A percentile compares a stretch with the other conserved stretches of the same genome.
Evolutionary conservation across 768 basidiomycete species (phyloP).

Genomic region (Phanerochaete carnosa): DNA sequence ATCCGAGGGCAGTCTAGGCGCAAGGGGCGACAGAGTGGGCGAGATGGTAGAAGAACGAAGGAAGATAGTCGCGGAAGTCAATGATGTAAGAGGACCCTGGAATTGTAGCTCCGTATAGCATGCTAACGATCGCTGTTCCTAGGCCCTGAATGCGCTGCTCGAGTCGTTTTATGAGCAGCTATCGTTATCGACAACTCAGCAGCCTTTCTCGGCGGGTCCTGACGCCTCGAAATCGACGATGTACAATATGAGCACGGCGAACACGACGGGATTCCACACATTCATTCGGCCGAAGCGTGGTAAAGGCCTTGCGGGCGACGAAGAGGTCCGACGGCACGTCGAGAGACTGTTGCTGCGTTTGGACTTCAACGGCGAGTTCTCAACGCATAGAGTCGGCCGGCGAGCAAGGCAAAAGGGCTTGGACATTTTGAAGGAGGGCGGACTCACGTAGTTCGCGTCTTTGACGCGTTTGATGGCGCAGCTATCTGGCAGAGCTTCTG

Average conservation of each 20-base stretch:
- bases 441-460: slow-evolving; percentile 17
- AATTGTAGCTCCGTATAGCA: neutral
- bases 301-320: slow-evolving; percentile 55
- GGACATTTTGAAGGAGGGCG: slow-evolving; percentile 27
- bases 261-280: slow-evolving; percentile 41
- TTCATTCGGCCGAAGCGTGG: slow-evolving; percentile 48
- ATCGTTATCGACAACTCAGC: slow-evolving; percentile 71
- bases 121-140: slow-evolving; percentile 6
- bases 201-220: slow-evolving; percentile 53
- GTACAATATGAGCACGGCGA: slow-evolving; percentile 53
- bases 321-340: slow-evolving; percentile 72
- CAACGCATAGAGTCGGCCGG: slow-evolving; percentile 40
- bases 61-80: slow-evolving; percentile 68
- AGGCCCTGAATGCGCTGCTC: slow-evolving; percentile 68
- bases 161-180: slow-evolving; percentile 81
- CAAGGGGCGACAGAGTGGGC: slow-evolving; percentile 59
- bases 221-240: slow-evolving; percentile 73
- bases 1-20: slow-evolving; percentile 71
- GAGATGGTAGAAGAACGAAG: slow-evolving; percentile 70
- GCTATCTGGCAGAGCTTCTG: neutral
- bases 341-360: slow-evolving; percentile 79
- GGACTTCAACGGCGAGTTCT: slow-evolving; percentile 81
- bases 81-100: slow-evolving; percentile 50
- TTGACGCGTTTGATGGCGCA: neutral
- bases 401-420: slow-evolving; percentile 36